Evolutionary conservation across 495 filamentous ascomycete genomes (phyloP), one percentile per base, ranked within the genome.

Genomic region (Rhypophila decipiens): DNA sequence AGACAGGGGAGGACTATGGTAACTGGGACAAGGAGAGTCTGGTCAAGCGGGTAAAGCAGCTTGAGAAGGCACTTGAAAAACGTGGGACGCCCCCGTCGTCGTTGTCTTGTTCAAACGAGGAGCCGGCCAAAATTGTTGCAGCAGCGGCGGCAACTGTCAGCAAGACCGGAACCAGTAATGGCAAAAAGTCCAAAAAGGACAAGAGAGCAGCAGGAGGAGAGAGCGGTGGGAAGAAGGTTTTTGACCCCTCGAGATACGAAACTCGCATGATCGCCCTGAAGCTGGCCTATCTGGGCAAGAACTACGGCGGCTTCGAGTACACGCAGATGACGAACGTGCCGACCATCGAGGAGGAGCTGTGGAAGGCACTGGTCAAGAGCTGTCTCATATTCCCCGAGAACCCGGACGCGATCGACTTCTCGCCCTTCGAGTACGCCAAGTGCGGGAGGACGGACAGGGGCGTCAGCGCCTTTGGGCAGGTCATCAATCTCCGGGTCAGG

Each of bases 381-480:
- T 80, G 82, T 29, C 70, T 98, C 36, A 91, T 98, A 45, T 82
- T 83, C 47, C 88, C 90, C 2, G 70, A 77, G 13, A 73, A 73
- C 4, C 61, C 68, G 4, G 66, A 69, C 17, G 71, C 72, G 37
- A 63, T 78, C 31, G 83, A 86, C 59, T 95, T 87, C 76, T 79
- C 86, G 24, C 82, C 82, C 0, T 87, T 76, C 58, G 84, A 94
- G 39, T 98, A 96, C 65, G 87, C 86, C 1, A 98, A 97, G 62
- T 95, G 91, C 57, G 93, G 93, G 1, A 73, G 93, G 44, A 98
- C 93, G 13, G 93, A 98, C 60, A 76, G 77, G 45, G 93, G 93
- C 19, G 93, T 98, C 23, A 95, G 88, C 69, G 89, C 93, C 5
- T 98, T 97, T 72, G 94, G 93, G 4, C 93, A 98, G 69, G 93